phyloP scores from a whole-genome alignment of 2,329 filamentous ascomycete species.

The Epichloe hybrida region DNA sequence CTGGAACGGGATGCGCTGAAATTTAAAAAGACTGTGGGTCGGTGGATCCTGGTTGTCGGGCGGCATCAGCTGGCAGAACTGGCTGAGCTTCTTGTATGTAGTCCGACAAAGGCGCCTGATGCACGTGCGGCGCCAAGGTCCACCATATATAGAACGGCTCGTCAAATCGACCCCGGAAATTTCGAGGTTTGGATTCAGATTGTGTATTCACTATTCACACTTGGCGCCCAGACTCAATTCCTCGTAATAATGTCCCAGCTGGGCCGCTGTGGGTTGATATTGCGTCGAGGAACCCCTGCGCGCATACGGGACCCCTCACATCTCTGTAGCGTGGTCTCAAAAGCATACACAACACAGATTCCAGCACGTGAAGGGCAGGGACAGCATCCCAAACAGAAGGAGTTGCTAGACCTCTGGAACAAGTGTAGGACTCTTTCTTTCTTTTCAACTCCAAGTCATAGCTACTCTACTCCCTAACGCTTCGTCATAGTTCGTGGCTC shows the following conservation, averaged over 20 bases:
- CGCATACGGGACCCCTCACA: neutral
- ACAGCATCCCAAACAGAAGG: constrained; percentile 9
- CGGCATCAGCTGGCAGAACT: constrained; percentile 5
- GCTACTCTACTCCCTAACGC: neutral
- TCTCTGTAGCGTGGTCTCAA: constrained; percentile 7
- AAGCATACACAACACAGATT: constrained; percentile 3
- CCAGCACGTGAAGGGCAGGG: neutral
- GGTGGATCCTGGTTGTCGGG: neutral
- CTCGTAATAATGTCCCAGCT: constrained; percentile 13
- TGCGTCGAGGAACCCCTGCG: constrained; percentile 8
- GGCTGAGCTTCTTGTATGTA: neutral
- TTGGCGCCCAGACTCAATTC: constrained; percentile 1
- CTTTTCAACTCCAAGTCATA: neutral
- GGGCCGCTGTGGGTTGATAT: constrained; percentile 10
- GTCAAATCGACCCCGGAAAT: neutral
- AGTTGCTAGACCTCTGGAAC: constrained; percentile 17
- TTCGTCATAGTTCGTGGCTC: constrained; percentile 14
- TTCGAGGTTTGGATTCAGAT: neutral
- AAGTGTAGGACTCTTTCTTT: constrained; percentile 14
- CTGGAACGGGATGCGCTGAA: constrained; percentile 16
- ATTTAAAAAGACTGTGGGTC: constrained; percentile 21
- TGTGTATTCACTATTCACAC: neutral
- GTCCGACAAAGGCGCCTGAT: too few species aligned
- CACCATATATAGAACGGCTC: too few species aligned
- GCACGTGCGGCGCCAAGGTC: too few species aligned